Conservation (phyloP, 768 basidiomycete genomes). For the Hypsizygus marmoreus region DNA sequence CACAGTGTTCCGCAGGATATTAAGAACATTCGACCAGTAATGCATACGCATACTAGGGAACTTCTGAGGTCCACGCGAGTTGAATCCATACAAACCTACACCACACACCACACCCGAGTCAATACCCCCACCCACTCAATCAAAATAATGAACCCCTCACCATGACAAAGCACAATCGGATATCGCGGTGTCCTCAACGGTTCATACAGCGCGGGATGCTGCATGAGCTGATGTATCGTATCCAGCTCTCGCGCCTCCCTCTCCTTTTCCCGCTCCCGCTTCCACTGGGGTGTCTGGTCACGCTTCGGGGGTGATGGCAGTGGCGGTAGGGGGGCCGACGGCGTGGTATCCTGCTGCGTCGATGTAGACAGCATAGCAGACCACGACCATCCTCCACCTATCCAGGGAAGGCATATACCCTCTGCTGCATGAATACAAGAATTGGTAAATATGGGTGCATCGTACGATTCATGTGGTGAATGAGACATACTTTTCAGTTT, state of each 20-base stretch:
- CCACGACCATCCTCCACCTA: slow-evolving; percentile 29
- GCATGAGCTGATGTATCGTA: slow-evolving; percentile 69
- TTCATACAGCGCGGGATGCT: slow-evolving; percentile 76
- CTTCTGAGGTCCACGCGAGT: slow-evolving; percentile 79
- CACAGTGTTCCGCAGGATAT: slow-evolving; percentile 74
- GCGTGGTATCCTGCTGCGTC: slow-evolving; percentile 14
- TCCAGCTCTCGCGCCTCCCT: slow-evolving; percentile 33
- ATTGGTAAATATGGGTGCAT: neutral
- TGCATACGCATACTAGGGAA: slow-evolving; percentile 86
- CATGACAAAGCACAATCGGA: slow-evolving; percentile 95
- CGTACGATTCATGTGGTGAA: too few relatives aligned
- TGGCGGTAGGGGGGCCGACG: slow-evolving; percentile 20
- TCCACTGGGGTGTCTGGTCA: slow-evolving; percentile 9
- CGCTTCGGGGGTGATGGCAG: slow-evolving; percentile 14
- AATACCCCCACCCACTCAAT: neutral
- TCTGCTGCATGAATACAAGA: slow-evolving; percentile 9
- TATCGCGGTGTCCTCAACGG: slow-evolving; percentile 80
- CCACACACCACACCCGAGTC: slow-evolving; percentile 12
- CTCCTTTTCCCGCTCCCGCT: slow-evolving; percentile 21
- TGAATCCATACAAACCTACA: slow-evolving; percentile 91
- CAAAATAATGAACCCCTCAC: slow-evolving; percentile 41
- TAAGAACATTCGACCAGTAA: slow-evolving; percentile 92
- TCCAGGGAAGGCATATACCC: slow-evolving; percentile 20
- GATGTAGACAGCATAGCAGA: slow-evolving; percentile 23
- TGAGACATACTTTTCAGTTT: too few relatives aligned